Base-by-base conservation (phyloP, 2,329 filamentous ascomycete species). In the Colletotrichum simmondsii region DNA sequence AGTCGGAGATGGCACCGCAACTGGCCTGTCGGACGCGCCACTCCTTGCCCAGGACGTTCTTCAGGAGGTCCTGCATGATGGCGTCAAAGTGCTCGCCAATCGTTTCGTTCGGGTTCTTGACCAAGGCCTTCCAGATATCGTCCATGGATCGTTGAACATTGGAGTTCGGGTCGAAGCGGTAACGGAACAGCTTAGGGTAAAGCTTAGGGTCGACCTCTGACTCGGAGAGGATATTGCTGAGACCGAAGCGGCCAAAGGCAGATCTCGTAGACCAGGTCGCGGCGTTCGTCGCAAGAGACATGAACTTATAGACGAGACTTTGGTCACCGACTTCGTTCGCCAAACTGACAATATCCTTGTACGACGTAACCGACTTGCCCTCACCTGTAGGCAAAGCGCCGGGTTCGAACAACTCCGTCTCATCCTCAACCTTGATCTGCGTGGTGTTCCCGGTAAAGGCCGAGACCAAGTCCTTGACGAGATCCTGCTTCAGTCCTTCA, bases 251-350 rank as follows among this genome's bases (percentile, higher is more conserved):
- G 3, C 97, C 97, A 82, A 99, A 98, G 0, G 97, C 97, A 1
- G 97, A 97, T 63, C 97, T 91, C n/a, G 95, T 97, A 1, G 95
- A 96, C 97, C 97, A 99, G 19, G 97, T 97, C 0, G 95, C 95
- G 60, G 97, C 97, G 78, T 98, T 98, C 2, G 95, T 95, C 3
- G 97, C 97, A 76, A 99, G 88, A 0, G 95, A 96, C 97, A 99
- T 99, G 84, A 99, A 98, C 74, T 95, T 95, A 85, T 99, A 99
- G 1, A 98, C 94, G n/a, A 99, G 87, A 77, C 94, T 95, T 71
- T 97, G 96, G 78, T 99, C 96, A 12, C 97, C 97, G 42, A 98
- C 95, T 83, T 99, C 97, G 56, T 96, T 94, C n/a, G 97, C 97
- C 60, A 99, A 87, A 76, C 89, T 97, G 82, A 99, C 94, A 76